Base-by-base conservation (phyloP, 129 eudicot species). In the Daucus carota region DNA sequence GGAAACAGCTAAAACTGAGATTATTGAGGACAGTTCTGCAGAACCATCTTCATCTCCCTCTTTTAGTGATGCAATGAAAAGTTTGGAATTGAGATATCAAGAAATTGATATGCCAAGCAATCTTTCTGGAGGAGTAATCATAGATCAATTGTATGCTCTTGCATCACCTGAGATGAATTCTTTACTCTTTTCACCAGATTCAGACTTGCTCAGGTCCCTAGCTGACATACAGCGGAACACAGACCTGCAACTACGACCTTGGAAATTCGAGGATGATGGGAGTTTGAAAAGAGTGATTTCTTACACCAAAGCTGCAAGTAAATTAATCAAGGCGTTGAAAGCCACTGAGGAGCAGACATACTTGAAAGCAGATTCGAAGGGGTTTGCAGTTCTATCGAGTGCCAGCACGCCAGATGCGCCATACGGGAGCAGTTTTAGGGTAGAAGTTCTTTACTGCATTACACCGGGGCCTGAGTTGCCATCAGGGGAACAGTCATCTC, bases 401-500 rank as follows among this genome's bases (percentile, higher is more conserved):
- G 96, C 92, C 75, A 87, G 91, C 84, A 94, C 99, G 17, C 99
- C 99, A 12, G 99, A 94, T 71, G 99, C 97, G 77, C 97, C 97
- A 20, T 94, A 94, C 45, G 97, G 97, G 54, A 82, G 92, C 79
- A 84, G 82, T 47, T 94, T 89, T 70, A 80, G 88, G 80, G 83
- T 80, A 6, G 99, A 94, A 80, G 84, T 94, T 67, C 86, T 81
- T 36, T 89, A 86, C 77, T 70, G 92, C 82, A 91, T 94, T 47
- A 84, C 97, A 13, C 89, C 93, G 0, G 99, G 99, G 13, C 97
- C 97, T 13, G 99, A 94, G 82, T 77, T 89, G 76, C 92, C 97
- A 47, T 86, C 96, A 38, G 99, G 97, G 28, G 96, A 94, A 66
- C 93, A 80, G 82, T 84, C 93, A 54, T 78, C 97, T 76, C 79